Conservation (phyloP, 495 filamentous ascomycete species). For the Aspergillus diversus region DNA sequence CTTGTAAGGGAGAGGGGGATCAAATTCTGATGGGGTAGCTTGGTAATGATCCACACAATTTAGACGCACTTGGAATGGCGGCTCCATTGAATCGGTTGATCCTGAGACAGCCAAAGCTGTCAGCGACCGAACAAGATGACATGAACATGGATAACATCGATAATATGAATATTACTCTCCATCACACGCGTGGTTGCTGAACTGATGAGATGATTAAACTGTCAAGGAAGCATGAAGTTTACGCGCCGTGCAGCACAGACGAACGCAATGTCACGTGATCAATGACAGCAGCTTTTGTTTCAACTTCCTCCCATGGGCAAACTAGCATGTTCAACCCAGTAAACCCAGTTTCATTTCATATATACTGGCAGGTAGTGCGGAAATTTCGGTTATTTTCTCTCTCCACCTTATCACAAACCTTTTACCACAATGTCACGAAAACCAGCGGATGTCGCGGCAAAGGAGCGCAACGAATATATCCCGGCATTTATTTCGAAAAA, state of each 20-base stretch:
- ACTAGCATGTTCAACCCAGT: no score
- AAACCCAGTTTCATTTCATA: no score
- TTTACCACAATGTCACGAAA: conserved; percentile 54
- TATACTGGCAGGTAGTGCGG: no score
- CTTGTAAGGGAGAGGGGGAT: conserved; percentile 70
- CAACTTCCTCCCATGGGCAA: no score
- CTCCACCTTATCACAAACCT: neutral
- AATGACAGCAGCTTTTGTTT: neutral
- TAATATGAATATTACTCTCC: conserved; percentile 10
- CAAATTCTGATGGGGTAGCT: conserved; percentile 72
- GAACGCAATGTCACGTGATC: conserved; percentile 41
- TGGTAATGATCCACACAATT: conserved; percentile 97
- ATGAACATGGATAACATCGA: conserved; percentile 12
- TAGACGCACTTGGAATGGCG: conserved; percentile 76
- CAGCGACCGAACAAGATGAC: conserved; percentile 33
- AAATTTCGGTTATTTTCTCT: neutral
- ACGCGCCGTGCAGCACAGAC: conserved; percentile 31
- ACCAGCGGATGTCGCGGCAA: conserved; percentile 55
- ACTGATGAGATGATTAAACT: neutral
- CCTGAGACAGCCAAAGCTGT: conserved; percentile 29
- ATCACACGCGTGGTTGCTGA: neutral
- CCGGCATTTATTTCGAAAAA: conserved; percentile 97
- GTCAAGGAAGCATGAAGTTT: conserved; percentile 8
- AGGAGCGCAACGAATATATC: conserved; percentile 97
- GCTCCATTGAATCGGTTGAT: conserved; percentile 53